A percentile compares a stretch with the other conserved stretches of the same genome.
phyloP scores from a whole-genome alignment of 768 basidiomycete genomes.

The Lenzites betulinus region DNA sequence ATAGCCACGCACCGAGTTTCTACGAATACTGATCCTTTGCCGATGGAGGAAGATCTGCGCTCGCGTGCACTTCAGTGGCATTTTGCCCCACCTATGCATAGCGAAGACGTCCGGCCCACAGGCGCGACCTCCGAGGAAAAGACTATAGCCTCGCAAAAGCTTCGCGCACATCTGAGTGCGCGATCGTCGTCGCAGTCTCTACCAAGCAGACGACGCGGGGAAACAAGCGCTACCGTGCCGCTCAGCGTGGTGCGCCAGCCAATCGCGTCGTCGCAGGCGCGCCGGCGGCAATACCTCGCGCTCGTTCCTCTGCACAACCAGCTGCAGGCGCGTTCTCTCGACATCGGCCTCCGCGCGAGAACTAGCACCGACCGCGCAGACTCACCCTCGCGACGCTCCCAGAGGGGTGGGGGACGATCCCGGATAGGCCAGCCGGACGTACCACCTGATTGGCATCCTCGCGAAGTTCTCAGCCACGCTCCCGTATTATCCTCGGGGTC shows the following conservation, averaged over 20 bases:
- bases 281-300: background rate
- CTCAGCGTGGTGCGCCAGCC: background rate
- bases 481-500: background rate
- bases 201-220: background rate
- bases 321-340: background rate
- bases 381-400: background rate
- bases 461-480: background rate
- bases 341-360: background rate
- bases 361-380: background rate
- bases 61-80: no score
- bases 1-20: no score
- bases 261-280: background rate
- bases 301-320: background rate
- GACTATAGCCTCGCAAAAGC: background rate
- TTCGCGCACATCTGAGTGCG: background rate
- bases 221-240: background rate
- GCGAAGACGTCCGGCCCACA: background rate
- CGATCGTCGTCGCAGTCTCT: conserved; percentile 5
- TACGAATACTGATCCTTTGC: background rate
- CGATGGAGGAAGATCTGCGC: background rate
- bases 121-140: conserved; percentile 11
- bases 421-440: conserved; percentile 1
- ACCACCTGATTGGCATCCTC: conserved; percentile 6
- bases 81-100: background rate
- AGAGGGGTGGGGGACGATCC: background rate